Base-by-base conservation (phyloP, 179 eudicot genomes). In the Silene noctiflora region DNA sequence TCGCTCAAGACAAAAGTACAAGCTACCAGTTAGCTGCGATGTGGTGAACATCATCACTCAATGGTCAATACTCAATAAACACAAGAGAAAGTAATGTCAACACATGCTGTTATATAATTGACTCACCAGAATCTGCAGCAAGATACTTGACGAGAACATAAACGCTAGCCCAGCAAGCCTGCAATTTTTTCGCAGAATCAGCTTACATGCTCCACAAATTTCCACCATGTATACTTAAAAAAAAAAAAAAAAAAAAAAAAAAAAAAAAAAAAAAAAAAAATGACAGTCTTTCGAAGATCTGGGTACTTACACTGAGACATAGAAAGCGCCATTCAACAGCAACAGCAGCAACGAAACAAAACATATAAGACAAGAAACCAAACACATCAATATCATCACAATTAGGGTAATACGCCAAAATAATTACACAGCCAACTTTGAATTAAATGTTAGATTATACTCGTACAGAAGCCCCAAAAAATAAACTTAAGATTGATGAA, bases 121-220 rank as follows among this genome's bases (percentile, higher is more conserved):
- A 74, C 86, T 63, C 81, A 92, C 98, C 92, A 92, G 69, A 70
- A 94, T 85, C 77, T 94, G 96, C 75, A 92, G 78, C 84, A 94
- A 82, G 77, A 94, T 89, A 87, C 98, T 94, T 58, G 93, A 75
- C 17, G 98, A 94, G 69, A 90, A 94, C 89, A 93, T 94, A 84
- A 90, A 92, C 14, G 97, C 98, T 55, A 94, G 91, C 53, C 92
- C 97, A 42, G 91, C 96, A 81, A 94, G 96, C 82, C 98, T 92
- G 93, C 83, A 81, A 53, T 69, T 69, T 24, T 56, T 56, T 17
- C 71, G 1, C 39, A 73, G 60, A 21, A 70, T 70, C 67, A 29
- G 71, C 78, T 77, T 21, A 82, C 58, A 83, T 22, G 6, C 56
- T 17, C 20, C 66, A 44, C 44, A 13, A 27, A 51, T 67, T 16